phyloP scores from a whole-genome alignment of 257 asterid genomes.

The Mitragyna speciosa region DNA sequence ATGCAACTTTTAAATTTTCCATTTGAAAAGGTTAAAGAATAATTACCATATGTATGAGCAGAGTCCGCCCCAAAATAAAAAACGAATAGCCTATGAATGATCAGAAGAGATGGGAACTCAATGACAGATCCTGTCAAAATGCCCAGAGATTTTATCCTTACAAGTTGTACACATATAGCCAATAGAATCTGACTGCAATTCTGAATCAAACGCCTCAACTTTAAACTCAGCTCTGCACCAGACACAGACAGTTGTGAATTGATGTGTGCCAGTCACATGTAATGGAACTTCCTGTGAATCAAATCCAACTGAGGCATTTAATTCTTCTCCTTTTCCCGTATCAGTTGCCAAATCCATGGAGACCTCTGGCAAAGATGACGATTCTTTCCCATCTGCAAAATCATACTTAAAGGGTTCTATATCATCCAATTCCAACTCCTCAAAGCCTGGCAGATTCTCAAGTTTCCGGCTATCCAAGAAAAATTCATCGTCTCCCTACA shows the following conservation, averaged over 20 bases:
- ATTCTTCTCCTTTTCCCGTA: constrained; percentile 49
- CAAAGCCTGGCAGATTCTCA: constrained; percentile 63
- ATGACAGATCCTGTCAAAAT: constrained; percentile 60
- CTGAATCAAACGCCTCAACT: constrained; percentile 74
- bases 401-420: constrained; percentile 65
- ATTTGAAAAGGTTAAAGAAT: background rate
- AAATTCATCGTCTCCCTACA: constrained; percentile 56
- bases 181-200: constrained; percentile 80
- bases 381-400: constrained; percentile 49
- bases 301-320: constrained; percentile 56
- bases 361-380: constrained; percentile 51
- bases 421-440: constrained; percentile 81
- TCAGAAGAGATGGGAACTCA: constrained; percentile 57
- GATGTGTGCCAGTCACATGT: constrained; percentile 42
- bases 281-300: constrained; percentile 54
- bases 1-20: background rate
- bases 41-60: constrained; percentile 25
- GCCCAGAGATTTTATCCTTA: constrained; percentile 90
- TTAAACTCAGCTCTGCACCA: constrained; percentile 95
- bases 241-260: constrained; percentile 76
- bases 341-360: constrained; percentile 55
- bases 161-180: constrained; percentile 98
- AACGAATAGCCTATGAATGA: background rate
- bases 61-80: constrained; percentile 24
- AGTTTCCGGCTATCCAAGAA: constrained; percentile 53